Evolutionary conservation across 345 rosid genomes (phyloP).

Genomic region (Camelina neglecta): DNA sequence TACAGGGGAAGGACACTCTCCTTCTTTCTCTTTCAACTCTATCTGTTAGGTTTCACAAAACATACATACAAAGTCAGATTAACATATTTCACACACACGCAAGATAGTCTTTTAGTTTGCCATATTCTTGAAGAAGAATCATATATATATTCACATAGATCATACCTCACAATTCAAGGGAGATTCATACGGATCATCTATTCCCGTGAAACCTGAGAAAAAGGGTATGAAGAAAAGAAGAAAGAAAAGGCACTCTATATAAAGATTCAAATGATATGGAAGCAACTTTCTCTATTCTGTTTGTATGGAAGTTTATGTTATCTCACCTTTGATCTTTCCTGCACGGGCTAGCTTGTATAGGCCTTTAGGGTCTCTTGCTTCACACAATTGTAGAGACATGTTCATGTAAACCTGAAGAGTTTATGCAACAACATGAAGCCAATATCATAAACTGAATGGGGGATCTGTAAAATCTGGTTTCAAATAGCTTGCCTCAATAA

Average conservation of each 20-base stretch:
- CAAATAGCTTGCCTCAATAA: conserved; percentile 69
- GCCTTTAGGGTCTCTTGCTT: conserved; percentile 89
- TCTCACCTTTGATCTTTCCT: conserved; percentile 83
- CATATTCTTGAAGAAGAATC: conserved; percentile 10
- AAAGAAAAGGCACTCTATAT: not conserved
- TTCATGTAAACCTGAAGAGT: conserved; percentile 81
- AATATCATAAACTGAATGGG: conserved; percentile 11
- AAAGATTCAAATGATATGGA: not conserved
- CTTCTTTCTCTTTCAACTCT: conserved; percentile 66
- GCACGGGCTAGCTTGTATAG: conserved; percentile 94
- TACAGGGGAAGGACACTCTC: conserved; percentile 70
- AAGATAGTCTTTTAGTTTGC: not conserved
- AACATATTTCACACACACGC: conserved; percentile 3
- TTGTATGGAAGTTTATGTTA: conserved; percentile 28
- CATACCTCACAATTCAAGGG: conserved; percentile 85
- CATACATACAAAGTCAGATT: not conserved
- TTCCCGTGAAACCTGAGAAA: conserved; percentile 85
- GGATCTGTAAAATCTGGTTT: not conserved
- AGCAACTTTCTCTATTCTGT: conserved; percentile 10
- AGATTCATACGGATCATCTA: conserved; percentile 92
- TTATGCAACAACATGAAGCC: conserved; percentile 50
- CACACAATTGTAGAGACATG: conserved; percentile 79
- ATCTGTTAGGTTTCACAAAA: conserved; percentile 52
- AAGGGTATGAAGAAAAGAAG: not conserved
- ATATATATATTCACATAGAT: conserved; percentile 2